These are phyloP conservation scores for Ascochyta koolunga DNA, from an alignment of 2,329 filamentous ascomycete genomes.

Conservation along the genomic window DNA sequence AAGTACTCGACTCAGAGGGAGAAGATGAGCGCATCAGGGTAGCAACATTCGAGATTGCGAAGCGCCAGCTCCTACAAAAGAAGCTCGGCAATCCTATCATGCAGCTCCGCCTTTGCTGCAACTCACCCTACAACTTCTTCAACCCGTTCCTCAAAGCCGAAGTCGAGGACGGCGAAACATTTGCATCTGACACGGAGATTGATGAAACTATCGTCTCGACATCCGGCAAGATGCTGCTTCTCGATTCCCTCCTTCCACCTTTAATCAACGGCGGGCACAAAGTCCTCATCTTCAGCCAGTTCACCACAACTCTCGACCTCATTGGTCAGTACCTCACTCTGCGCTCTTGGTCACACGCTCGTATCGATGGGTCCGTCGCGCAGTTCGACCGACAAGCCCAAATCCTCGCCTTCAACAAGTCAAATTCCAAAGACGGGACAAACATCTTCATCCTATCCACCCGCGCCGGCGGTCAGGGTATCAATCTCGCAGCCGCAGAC, in stretches of 20 bases:
- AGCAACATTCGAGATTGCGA: conserved; percentile 76
- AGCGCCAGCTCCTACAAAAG: conserved; percentile 86
- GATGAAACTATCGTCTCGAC: conserved; percentile 85
- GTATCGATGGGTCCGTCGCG: conserved; percentile 86
- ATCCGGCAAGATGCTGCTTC: conserved; percentile 93
- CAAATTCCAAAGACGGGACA: conserved; percentile 26
- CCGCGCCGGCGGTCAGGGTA: conserved; percentile 89
- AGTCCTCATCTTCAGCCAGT: conserved; percentile 94
- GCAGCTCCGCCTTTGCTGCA: conserved; percentile 90
- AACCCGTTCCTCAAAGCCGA: conserved; percentile 72
- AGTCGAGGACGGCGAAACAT: conserved; percentile 56
- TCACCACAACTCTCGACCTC: conserved; percentile 91
- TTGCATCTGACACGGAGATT: conserved; percentile 56
- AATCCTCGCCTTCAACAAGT: conserved; percentile 57
- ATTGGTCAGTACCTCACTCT: conserved; percentile 86
- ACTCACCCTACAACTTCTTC: conserved; percentile 95
- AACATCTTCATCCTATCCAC: conserved; percentile 89
- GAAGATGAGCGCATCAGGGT: conserved; percentile 69
- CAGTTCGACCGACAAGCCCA: conserved; percentile 64
- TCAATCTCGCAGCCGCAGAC: conserved; percentile 90
- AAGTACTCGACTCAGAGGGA: conserved; percentile 53
- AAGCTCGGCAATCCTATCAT: conserved; percentile 92
- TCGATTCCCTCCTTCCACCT: conserved; percentile 81
- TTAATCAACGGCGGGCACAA: conserved; percentile 81
- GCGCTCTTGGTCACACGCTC: conserved; percentile 79